Base-by-base conservation (phyloP, 164 flowering plant genomes). In the Magnolia kwangsiensis region DNA sequence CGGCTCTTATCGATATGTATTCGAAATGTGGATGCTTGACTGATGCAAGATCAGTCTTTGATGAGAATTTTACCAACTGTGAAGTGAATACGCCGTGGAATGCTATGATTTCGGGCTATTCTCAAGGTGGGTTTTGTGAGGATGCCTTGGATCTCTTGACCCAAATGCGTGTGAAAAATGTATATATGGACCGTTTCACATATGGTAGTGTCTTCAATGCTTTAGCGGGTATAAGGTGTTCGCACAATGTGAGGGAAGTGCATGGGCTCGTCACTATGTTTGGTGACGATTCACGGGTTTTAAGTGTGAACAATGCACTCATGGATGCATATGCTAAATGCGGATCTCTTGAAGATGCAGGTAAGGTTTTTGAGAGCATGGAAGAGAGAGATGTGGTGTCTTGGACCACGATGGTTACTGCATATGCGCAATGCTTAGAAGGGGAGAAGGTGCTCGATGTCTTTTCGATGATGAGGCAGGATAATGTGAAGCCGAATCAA, bases 1-100 rank as follows among this genome's bases (percentile, higher is more conserved):
- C 90, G 74, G 89, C 91, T 59, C 86, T 91, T 10, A 85, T 91
- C 18, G 88, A 88, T 80, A 91, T 91, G 95, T 87, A 86, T 77
- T 80, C 89, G 3, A 88, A 87, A 81, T 87, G 89, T 76, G 85
- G 86, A 67, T 80, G 77, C 74, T 77, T 85, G 45, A 1, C 18
- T 13, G 90, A 84, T 50, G 93, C 92, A 63, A 79, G 83, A 75
- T 55, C 81, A 29, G 74, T 88, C 74, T 87, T 89, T 77, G 84
- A 85, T 50, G 73, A 45, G 69, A 77, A 82, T 75, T 85, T 85
- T 70, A 18, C 75, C 0, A 21, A 75, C 27, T 85, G 85, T 77
- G 69, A 67, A 70, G 75, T 72, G 19, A 91, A 86, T 63, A 65
- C 72, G 24, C 95, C 91, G 7, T 89, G 92, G 95, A 91, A 91